These are phyloP conservation scores for Neurospora sublineolata DNA, from an alignment of 495 filamentous ascomycete genomes.

Conservation along the genomic window DNA sequence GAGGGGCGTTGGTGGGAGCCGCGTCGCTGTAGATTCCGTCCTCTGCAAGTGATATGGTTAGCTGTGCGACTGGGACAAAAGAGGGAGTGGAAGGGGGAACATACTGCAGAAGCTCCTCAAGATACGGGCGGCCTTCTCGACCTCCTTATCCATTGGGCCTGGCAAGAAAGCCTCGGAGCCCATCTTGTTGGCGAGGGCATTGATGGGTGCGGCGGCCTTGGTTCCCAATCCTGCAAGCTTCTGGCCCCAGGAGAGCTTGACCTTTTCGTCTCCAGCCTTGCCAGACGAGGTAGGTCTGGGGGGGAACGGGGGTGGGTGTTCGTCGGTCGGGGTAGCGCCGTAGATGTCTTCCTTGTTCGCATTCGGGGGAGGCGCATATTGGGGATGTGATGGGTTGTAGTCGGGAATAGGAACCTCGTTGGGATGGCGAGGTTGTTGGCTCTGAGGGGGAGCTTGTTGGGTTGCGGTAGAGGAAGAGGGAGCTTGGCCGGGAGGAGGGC, in stretches of 20 bases:
- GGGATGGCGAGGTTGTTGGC: constrained; percentile 8
- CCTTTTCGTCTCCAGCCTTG: constrained; percentile 5
- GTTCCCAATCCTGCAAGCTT: constrained; percentile 17
- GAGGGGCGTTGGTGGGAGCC: neutral
- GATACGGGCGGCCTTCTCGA: constrained; percentile 77
- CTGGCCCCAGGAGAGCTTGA: constrained; percentile 15
- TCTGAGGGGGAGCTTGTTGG: no score
- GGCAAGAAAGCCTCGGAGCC: constrained; percentile 63
- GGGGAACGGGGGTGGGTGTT: constrained; percentile 13
- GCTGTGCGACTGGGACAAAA: neutral
- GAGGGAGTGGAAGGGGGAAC: neutral
- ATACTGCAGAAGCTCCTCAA: constrained; percentile 66
- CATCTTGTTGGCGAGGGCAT: constrained; percentile 51
- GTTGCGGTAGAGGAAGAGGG: neutral
- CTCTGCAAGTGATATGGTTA: constrained; percentile 9
- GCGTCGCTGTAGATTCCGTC: constrained; percentile 23
- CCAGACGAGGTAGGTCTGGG: neutral
- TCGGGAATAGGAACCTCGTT: constrained; percentile 20
- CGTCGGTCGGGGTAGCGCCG: constrained; percentile 14
- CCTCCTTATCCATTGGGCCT: constrained; percentile 67
- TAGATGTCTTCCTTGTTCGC: constrained; percentile 12
- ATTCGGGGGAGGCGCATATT: neutral
- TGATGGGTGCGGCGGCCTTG: constrained; percentile 49
- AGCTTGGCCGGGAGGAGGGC: constrained; percentile 6
- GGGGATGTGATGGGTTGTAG: constrained; percentile 4